Evolutionary conservation across 1,284 basidiomycete species (phyloP), one percentile per base, ranked within the genome.

Genomic region (Hemileia vastatrix): DNA sequence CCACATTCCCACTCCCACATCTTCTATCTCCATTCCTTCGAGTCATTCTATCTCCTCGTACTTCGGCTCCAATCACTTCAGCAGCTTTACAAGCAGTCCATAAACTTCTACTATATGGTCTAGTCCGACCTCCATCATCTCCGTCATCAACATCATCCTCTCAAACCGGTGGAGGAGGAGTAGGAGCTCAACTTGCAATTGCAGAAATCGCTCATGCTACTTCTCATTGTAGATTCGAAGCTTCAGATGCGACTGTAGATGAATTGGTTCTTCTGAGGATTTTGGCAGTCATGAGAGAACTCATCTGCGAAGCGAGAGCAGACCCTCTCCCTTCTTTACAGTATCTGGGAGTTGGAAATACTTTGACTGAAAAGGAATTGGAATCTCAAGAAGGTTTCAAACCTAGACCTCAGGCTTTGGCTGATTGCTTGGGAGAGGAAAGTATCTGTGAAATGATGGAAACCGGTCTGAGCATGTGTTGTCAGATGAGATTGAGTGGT

Each of bases 391-490:
- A n/a, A n/a, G n/a, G n/a, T n/a, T n/a, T n/a, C n/a, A n/a, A n/a
- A n/a, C n/a, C n/a, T n/a, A n/a, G n/a, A n/a, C n/a, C n/a, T n/a
- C n/a, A n/a, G n/a, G n/a, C n/a, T n/a, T n/a, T n/a, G n/a, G n/a
- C n/a, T n/a, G n/a, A n/a, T n/a, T n/a, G 64, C 52, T 69, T 75
- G 6, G 66, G 71, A 36, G 71, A 75, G 53, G 72, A 73, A 57
- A 69, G 71, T 64, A 68, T 75, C 44, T 75, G 73, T 64, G 73
- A 75, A 62, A 71, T 75, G 70, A 72, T 75, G 70, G 73, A 75
- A 65, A 75, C 73, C 18, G 73, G 70, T n/a, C 57, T 75, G 9
- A 74, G 72, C 66, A 75, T 75, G 72, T 72, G 72, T 63, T 75
- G 72, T 57, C 73, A 75, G 64, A 73, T 69, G 21, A 66, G 73